Base-by-base conservation (phyloP, 306 rosid genomes). In the Cucumis sativus region DNA sequence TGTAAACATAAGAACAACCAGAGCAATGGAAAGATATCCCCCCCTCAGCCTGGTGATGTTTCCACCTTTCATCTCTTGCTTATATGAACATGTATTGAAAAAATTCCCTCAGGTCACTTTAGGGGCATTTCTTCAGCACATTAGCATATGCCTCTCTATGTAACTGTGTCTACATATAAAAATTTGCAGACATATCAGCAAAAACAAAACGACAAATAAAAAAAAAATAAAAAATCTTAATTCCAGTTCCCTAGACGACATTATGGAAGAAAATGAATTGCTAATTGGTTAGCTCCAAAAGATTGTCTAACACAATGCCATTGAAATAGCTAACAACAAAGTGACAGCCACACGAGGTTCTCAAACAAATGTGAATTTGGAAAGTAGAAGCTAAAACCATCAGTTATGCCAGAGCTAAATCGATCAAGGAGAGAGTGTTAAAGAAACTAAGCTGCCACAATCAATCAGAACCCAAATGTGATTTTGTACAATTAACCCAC, bases 31-130 rank as follows among this genome's bases (percentile, higher is more conserved):
- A 80, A 92, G 15, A 78, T 85, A 70, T 63, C 66, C 84, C 78
- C 97, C 88, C 82, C 79, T 82, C 82, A 84, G 80, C 73, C 81
- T 81, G 72, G n/a, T 61, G 78, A 45, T 51, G 75, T 17, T 79
- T 82, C 87, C 93, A 59, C 82, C 87, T 82, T 89, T 95, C 98
- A 95, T 95, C 79, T 85, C 80, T 40, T 59, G 40, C 59, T 62
- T 77, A 17, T 28, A 25, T 40, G 60, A 62, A 62, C 55, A 77
- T 49, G 41, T 18, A 74, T 15, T 61, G 69, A 13, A 70, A 43
- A 23, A 23, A 3, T 25, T 28, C 76, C 60, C 60, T 71, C 76
- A 71, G 49, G 58, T 23, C 20, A 70, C 18, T 20, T 10, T 68
- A 47, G 75, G 74, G 25, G 17, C 73, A 40, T 68, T 8, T 56